These are phyloP conservation scores for Hypomontagnella monticulosa DNA, from an alignment of 495 filamentous ascomycete species.

Conservation along the genomic window DNA sequence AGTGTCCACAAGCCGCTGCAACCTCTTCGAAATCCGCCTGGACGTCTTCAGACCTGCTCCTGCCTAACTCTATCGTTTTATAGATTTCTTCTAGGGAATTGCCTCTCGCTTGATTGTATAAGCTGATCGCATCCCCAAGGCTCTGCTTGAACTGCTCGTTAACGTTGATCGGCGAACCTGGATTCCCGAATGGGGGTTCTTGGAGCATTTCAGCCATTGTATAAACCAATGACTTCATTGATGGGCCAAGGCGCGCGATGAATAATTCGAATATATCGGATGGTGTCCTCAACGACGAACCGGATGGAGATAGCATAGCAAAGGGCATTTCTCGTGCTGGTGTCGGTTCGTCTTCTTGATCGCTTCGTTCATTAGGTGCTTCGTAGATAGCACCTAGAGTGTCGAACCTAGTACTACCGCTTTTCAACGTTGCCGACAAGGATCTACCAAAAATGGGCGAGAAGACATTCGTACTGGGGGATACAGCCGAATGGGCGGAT, in stretches of 20 bases:
- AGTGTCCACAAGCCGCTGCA: slow-evolving; percentile 93
- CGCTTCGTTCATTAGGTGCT: slow-evolving; percentile 67
- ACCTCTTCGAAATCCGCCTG: slow-evolving; percentile 97
- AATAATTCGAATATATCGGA: slow-evolving; percentile 89
- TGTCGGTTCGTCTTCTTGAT: slow-evolving; percentile 51
- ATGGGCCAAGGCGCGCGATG: slow-evolving; percentile 85
- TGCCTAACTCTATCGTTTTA: slow-evolving; percentile 73
- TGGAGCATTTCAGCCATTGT: slow-evolving; percentile 89
- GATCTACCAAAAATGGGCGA: slow-evolving; percentile 49
- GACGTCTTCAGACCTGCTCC: slow-evolving; percentile 70
- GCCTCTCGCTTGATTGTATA: slow-evolving; percentile 78
- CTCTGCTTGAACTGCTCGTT: slow-evolving; percentile 82
- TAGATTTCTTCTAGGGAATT: slow-evolving; percentile 83
- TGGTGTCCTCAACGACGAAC: slow-evolving; percentile 60
- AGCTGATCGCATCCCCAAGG: slow-evolving; percentile 76
- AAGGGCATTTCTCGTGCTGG: slow-evolving; percentile 10
- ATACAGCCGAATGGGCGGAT: slow-evolving; percentile 32
- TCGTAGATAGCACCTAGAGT: slow-evolving; percentile 73
- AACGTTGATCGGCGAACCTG: slow-evolving; percentile 72
- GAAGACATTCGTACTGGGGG: slow-evolving; percentile 45
- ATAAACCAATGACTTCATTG: slow-evolving; percentile 93
- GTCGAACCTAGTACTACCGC: slow-evolving; percentile 39
- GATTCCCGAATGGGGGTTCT: slow-evolving; percentile 81
- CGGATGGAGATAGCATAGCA: slow-evolving; percentile 29
- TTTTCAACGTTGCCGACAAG: slow-evolving; percentile 46